A percentile compares a stretch with the other conserved stretches of the same genome.
phyloP scores from a whole-genome alignment of 352 stramenopile species.

The Phytophthora litchii region DNA sequence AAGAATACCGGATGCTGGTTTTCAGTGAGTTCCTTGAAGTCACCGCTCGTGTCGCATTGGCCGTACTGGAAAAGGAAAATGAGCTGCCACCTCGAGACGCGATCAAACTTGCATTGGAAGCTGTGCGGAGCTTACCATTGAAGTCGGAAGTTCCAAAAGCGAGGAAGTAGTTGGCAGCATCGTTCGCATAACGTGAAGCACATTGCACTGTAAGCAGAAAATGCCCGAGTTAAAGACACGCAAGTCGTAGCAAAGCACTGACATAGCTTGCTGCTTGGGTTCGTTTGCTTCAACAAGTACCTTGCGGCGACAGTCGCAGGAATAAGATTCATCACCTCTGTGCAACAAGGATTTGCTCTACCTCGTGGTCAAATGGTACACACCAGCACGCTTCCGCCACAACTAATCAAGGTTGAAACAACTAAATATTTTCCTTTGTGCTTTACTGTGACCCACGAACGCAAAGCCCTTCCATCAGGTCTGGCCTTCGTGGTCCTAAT shows the following conservation, averaged over 20 bases:
- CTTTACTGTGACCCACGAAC: conserved; percentile 20
- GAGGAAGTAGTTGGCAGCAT: conserved; percentile 15
- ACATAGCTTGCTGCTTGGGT: neutral
- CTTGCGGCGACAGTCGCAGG: neutral
- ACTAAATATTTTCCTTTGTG: conserved; percentile 34
- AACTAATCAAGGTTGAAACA: conserved; percentile 18
- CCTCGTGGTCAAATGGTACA: no score
- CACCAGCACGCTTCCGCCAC: neutral
- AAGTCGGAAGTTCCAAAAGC: conserved; percentile 18
- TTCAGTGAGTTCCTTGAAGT: conserved; percentile 83
- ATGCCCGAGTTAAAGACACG: no score
- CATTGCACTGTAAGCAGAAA: no score
- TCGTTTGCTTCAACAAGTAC: conserved; percentile 4
- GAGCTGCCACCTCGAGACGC: conserved; percentile 64
- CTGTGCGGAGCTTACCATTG: conserved; percentile 59
- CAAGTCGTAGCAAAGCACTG: no score
- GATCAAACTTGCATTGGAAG: conserved; percentile 80
- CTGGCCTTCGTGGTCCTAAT: conserved; percentile 16
- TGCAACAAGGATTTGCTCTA: conserved; percentile 5
- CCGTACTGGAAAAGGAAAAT: conserved; percentile 59
- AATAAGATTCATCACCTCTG: conserved; percentile 9
- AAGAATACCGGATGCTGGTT: conserved; percentile 57
- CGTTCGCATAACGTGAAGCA: no score
- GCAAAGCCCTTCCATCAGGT: conserved; percentile 27
- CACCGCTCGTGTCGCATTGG: conserved; percentile 62